Conservation (phyloP, 139 green algal species). For the Chloropicon primus region DNA sequence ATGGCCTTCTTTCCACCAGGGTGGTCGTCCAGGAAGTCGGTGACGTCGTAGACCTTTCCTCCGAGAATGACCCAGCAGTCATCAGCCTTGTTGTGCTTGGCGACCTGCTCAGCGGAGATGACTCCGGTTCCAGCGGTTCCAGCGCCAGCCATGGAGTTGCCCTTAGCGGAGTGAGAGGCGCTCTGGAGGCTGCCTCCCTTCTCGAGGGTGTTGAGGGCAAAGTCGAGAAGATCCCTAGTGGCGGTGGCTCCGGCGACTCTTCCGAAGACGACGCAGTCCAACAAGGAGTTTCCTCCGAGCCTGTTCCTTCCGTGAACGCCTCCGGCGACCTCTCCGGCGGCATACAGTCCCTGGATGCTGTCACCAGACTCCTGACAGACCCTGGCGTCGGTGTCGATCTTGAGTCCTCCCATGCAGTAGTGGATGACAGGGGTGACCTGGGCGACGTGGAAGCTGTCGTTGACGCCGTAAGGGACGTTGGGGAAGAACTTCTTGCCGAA, state of each 20-base stretch:
- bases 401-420: conserved; percentile 66
- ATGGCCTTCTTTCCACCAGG: conserved; percentile 25
- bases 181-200: neutral
- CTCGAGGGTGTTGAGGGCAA: conserved; percentile 2
- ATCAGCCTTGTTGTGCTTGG: conserved; percentile 23
- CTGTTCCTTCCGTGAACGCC: conserved; percentile 60
- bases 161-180: neutral
- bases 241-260: conserved; percentile 32
- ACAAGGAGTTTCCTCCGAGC: conserved; percentile 57
- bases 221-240: conserved; percentile 14
- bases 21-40: conserved; percentile 23
- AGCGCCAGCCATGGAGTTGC: neutral
- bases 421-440: conserved; percentile 57
- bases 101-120: conserved; percentile 10
- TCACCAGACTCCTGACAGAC: conserved; percentile 11
- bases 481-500: conserved; percentile 37
- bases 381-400: conserved; percentile 24
- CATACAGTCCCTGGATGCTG: conserved; percentile 44
- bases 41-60: conserved; percentile 25
- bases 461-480: conserved; percentile 22
- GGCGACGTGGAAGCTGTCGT: conserved; percentile 21
- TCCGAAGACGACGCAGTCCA: conserved; percentile 67
- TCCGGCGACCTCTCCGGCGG: conserved; percentile 57
- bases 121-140: neutral
- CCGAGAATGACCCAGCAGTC: conserved; percentile 25